Percentiles rank a stretch among this genome's conserved stretches.
phyloP scores from a whole-genome alignment of 768 basidiomycete genomes.

The Cytidiella melzeri region DNA sequence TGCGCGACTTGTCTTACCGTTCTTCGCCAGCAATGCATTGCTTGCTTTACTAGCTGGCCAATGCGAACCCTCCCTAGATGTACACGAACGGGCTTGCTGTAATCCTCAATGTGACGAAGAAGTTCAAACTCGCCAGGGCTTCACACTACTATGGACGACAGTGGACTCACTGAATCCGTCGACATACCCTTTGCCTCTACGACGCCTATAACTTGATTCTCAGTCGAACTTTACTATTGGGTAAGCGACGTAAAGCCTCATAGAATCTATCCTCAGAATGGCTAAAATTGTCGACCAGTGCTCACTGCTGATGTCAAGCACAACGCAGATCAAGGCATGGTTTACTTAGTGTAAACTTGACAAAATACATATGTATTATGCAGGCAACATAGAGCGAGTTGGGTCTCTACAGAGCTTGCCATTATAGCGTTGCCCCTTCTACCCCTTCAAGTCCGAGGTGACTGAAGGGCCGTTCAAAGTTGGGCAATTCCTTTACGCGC shows the following conservation, averaged over 20 bases:
- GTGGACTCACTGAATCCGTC: no score
- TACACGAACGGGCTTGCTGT: no score
- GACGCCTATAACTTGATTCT: constrained; percentile 56
- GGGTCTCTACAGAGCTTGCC: constrained; percentile 87
- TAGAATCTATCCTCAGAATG: not conserved
- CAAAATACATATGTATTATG: no score
- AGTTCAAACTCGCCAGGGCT: no score
- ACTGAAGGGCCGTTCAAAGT: constrained; percentile 88
- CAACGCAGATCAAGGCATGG: no score
- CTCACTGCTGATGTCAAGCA: constrained; percentile 79
- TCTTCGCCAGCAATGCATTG: no score
- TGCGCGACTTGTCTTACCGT: constrained; percentile 49
- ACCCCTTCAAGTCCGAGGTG: constrained; percentile 72
- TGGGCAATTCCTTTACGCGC: constrained; percentile 55
- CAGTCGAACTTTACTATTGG: constrained; percentile 90
- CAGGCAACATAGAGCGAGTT: constrained; percentile 89
- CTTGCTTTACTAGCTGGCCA: no score
- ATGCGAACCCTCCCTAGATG: no score
- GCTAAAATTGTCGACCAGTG: constrained; percentile 29
- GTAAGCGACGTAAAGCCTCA: constrained; percentile 36
- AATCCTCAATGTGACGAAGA: no score
- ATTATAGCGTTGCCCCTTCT: constrained; percentile 63
- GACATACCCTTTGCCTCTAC: no score
- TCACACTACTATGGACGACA: no score
- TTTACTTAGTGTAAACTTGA: no score